Percentiles rank a stretch among this genome's conserved stretches.
Conservation (phyloP, 208 protist genomes). For the Leishmania tropica region DNA sequence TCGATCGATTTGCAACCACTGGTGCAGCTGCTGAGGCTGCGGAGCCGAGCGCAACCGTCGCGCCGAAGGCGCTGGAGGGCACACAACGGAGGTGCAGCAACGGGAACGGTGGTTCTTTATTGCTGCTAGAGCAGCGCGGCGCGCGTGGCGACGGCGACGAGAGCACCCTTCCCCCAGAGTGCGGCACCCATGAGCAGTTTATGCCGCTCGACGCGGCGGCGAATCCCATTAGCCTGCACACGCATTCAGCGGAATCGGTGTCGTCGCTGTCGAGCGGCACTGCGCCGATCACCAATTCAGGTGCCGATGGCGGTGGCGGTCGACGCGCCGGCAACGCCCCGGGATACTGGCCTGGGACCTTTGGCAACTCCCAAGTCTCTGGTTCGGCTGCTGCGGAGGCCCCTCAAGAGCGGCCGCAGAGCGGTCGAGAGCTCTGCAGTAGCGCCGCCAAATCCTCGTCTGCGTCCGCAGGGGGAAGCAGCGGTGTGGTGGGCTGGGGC, state of each 20-base stretch:
- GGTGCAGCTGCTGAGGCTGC: not conserved
- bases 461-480: not conserved
- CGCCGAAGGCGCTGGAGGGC: not conserved
- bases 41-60: not conserved
- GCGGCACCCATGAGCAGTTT: not conserved
- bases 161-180: not conserved
- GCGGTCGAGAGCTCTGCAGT: not conserved
- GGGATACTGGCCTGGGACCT: not conserved
- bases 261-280: not conserved
- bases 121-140: not conserved
- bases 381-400: not conserved
- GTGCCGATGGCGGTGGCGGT: not conserved
- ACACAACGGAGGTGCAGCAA: not conserved
- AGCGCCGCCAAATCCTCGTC: not conserved
- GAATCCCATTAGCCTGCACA: not conserved
- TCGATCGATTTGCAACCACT: not conserved
- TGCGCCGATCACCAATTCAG: not conserved
- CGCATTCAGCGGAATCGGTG: not conserved
- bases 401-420: not conserved
- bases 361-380: not conserved
- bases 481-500: not conserved
- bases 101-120: not conserved
- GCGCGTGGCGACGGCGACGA: not conserved
- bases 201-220: not conserved
- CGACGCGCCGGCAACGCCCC: not conserved